Evolutionary conservation across 768 basidiomycete genomes (phyloP).

Genomic region (Leucocoprinus birnbaumii): DNA sequence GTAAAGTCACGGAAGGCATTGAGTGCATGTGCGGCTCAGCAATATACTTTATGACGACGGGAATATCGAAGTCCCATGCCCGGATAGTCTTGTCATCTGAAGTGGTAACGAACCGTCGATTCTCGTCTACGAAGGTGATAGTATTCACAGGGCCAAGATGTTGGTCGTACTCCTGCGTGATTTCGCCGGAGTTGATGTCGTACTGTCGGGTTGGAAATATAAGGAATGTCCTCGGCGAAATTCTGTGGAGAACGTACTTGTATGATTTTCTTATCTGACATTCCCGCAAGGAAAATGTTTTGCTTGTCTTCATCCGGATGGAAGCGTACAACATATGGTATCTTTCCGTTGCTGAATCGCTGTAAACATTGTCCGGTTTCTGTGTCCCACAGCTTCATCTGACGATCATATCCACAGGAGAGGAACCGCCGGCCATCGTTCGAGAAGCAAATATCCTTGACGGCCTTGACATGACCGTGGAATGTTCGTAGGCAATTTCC

Average conservation of each 20-base stretch:
- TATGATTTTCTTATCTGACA: slow-evolving; percentile 99
- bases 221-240: background rate
- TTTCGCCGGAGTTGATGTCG: slow-evolving; percentile 92
- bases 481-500: slow-evolving; percentile 97
- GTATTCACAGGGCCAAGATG: slow-evolving; percentile 98
- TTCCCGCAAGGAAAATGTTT: slow-evolving; percentile 93
- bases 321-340: slow-evolving; percentile 92
- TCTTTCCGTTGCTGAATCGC: slow-evolving; percentile 96
- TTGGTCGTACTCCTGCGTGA: slow-evolving; percentile 98
- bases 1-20: slow-evolving; percentile 96
- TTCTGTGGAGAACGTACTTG: slow-evolving; percentile 62
- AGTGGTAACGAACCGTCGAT: slow-evolving; percentile 94
- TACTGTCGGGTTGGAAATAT: slow-evolving; percentile 53
- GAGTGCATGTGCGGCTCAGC: slow-evolving; percentile 99
- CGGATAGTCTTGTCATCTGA: slow-evolving; percentile 99
- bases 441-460: slow-evolving; percentile 95
- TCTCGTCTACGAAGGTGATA: slow-evolving; percentile 98
- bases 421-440: slow-evolving; percentile 90
- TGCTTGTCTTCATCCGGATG: slow-evolving; percentile 97
- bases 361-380: slow-evolving; percentile 98
- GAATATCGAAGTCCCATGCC: slow-evolving; percentile 99
- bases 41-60: slow-evolving; percentile 99
- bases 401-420: slow-evolving; percentile 92
- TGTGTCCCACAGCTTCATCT: slow-evolving; percentile 99
- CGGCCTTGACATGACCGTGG: slow-evolving; percentile 94